Conservation (phyloP, 2,329 filamentous ascomycete species). For the Nothomitra cinnamomea region DNA sequence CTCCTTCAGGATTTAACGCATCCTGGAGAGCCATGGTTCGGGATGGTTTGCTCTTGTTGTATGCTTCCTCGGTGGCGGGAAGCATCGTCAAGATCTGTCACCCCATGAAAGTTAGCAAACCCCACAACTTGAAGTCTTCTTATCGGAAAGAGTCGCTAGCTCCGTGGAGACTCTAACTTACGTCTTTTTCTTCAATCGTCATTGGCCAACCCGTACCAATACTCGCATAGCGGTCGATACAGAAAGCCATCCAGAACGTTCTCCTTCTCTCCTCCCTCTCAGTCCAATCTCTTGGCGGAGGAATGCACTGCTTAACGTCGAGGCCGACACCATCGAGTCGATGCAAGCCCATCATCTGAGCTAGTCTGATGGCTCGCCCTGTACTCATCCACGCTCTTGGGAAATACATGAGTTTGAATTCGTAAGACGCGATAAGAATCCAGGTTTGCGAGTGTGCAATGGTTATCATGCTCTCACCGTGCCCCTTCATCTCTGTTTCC, state of each 20-base stretch:
- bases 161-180: slow-evolving; percentile 19
- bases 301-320: slow-evolving; percentile 84
- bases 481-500: slow-evolving; percentile 76
- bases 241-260: slow-evolving; percentile 92
- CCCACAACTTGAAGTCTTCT: background rate
- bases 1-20: slow-evolving; percentile 53
- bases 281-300: slow-evolving; percentile 79
- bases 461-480: slow-evolving; percentile 76
- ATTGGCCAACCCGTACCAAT: slow-evolving; percentile 97
- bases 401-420: slow-evolving; percentile 97
- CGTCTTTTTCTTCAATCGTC: slow-evolving; percentile 77
- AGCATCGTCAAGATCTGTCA: slow-evolving; percentile 60
- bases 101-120: slow-evolving; percentile 3
- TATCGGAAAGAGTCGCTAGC: background rate
- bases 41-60: slow-evolving; percentile 52
- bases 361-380: slow-evolving; percentile 61
- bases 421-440: slow-evolving; percentile 61
- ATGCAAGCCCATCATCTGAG: slow-evolving; percentile 86
- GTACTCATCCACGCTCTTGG: slow-evolving; percentile 89
- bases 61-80: slow-evolving; percentile 71
- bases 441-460: slow-evolving; percentile 77
- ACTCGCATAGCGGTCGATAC: slow-evolving; percentile 78
- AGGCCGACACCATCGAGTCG: slow-evolving; percentile 65
- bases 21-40: slow-evolving; percentile 53
- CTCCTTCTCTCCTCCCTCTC: slow-evolving; percentile 80